These are phyloP conservation scores for Lepidium sativum DNA, from an alignment of 345 rosid genomes.

Conservation along the genomic window DNA sequence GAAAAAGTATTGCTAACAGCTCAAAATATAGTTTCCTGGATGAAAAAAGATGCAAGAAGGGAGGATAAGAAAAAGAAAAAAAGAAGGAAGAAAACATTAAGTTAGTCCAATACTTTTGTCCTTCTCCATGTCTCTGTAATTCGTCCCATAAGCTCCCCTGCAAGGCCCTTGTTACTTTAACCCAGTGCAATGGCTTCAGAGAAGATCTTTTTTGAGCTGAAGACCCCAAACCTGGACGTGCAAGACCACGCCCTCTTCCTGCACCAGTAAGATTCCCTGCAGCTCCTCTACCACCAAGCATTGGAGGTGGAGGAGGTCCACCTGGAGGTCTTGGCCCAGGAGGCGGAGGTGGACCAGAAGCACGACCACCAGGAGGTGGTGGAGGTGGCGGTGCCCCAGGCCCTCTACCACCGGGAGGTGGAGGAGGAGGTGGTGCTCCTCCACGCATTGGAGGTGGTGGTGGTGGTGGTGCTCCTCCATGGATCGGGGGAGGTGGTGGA, in stretches of 20 bases:
- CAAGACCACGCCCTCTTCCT: slow-evolving; percentile 74
- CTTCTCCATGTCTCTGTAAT: slow-evolving; percentile 81
- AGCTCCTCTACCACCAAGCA: slow-evolving; percentile 46
- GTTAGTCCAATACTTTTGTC: slow-evolving; percentile 54
- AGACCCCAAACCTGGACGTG: slow-evolving; percentile 36
- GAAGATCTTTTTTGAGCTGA: slow-evolving; percentile 67
- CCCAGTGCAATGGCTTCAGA: slow-evolving; percentile 95
- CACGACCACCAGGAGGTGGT: slow-evolving; percentile 55
- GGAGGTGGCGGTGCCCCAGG: slow-evolving; percentile 51
- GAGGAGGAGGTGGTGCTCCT: slow-evolving; percentile 42
- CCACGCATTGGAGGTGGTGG: slow-evolving; percentile 34
- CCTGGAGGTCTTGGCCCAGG: slow-evolving; percentile 65
- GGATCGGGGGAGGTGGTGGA: slow-evolving; percentile 31
- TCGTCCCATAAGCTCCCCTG: slow-evolving; percentile 99
- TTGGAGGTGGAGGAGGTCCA: slow-evolving; percentile 78
- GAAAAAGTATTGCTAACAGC: neutral
- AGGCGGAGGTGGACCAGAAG: slow-evolving; percentile 53
- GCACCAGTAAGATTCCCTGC: slow-evolving; percentile 34
- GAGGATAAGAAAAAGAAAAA: neutral
- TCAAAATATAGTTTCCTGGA: neutral
- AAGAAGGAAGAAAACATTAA: slow-evolving; percentile 11
- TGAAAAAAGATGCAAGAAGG: neutral
- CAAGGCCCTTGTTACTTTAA: slow-evolving; percentile 90
- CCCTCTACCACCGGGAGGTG: slow-evolving; percentile 31
- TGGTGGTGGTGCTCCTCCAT: slow-evolving; percentile 27